Evolutionary conservation across 1,139 yeast genomes (phyloP).

Genomic region (Suhomyces guaymorum): DNA sequence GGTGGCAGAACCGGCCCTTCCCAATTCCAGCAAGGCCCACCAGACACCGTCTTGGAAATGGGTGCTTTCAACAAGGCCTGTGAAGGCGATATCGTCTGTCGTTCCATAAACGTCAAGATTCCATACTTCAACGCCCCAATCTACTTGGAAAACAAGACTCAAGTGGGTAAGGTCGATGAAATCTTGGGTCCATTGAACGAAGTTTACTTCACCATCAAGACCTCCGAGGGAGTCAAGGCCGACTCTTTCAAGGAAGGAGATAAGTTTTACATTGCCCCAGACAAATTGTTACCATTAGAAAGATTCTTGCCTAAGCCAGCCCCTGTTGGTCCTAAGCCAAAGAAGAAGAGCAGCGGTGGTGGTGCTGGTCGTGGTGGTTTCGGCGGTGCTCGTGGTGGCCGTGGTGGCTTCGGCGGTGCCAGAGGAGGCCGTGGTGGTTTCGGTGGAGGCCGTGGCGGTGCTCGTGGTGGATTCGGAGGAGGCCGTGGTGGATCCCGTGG

Average conservation of each 20-base stretch:
- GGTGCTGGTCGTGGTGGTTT: constrained; percentile 42
- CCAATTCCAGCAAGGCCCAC: constrained; percentile 78
- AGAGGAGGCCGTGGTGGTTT: constrained; percentile 40
- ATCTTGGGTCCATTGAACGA: constrained; percentile 96
- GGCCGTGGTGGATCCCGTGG: constrained; percentile 39
- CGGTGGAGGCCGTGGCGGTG: constrained; percentile 31
- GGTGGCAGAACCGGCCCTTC: constrained; percentile 53
- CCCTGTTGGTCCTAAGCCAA: constrained; percentile 72
- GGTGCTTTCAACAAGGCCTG: constrained; percentile 90
- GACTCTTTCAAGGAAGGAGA: constrained; percentile 92
- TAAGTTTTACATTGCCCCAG: constrained; percentile 92
- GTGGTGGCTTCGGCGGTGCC: constrained; percentile 50
- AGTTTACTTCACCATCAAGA: constrained; percentile 93
- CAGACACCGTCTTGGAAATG: constrained; percentile 92
- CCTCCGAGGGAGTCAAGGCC: constrained; percentile 95
- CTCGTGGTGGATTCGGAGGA: constrained; percentile 46
- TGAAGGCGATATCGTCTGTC: constrained; percentile 97
- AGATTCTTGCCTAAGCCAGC: constrained; percentile 94
- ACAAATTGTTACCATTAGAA: constrained; percentile 91
- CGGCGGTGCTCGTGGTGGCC: constrained; percentile 16
- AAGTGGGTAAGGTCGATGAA: constrained; percentile 97
- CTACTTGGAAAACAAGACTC: constrained; percentile 90
- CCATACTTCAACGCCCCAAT: constrained; percentile 99
- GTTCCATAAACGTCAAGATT: constrained; percentile 87
- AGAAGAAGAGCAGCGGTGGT: constrained; percentile 62